Conservation (phyloP, 1,284 basidiomycete species). For the Melampsora americana region DNA sequence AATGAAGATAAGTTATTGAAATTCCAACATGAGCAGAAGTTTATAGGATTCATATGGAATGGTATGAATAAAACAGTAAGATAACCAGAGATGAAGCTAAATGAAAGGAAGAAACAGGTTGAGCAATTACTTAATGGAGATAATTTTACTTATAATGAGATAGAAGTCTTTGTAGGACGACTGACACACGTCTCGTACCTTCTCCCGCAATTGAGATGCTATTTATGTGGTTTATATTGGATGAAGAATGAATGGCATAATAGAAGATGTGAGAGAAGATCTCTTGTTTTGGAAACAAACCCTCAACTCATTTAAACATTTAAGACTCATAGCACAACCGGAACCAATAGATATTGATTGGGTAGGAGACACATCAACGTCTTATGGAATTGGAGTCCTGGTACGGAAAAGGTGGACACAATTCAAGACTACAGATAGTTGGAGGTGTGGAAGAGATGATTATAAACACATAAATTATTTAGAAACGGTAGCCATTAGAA, state of each 20-base stretch:
- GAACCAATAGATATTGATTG: not conserved
- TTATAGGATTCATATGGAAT: too few species aligned
- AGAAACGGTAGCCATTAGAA: not conserved
- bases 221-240: not conserved
- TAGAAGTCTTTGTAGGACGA: not conserved
- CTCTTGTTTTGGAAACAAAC: not conserved
- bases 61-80: too few species aligned
- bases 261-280: not conserved
- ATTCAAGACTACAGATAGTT: not conserved
- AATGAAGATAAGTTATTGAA: slow-evolving; percentile 1
- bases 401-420: not conserved
- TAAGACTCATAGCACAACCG: not conserved
- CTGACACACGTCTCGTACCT: not conserved
- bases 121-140: not conserved
- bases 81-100: not conserved
- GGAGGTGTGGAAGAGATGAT: not conserved
- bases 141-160: not conserved
- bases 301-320: not conserved
- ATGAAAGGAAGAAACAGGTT: not conserved
- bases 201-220: slow-evolving; percentile 2
- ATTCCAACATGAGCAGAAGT: too few species aligned
- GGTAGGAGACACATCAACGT: slow-evolving; percentile 11
- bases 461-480: not conserved
- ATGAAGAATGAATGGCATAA: not conserved
- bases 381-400: slow-evolving; percentile 1